These are phyloP conservation scores for Tylopilus subfusipes DNA, from an alignment of 768 basidiomycete genomes.

Conservation along the genomic window DNA sequence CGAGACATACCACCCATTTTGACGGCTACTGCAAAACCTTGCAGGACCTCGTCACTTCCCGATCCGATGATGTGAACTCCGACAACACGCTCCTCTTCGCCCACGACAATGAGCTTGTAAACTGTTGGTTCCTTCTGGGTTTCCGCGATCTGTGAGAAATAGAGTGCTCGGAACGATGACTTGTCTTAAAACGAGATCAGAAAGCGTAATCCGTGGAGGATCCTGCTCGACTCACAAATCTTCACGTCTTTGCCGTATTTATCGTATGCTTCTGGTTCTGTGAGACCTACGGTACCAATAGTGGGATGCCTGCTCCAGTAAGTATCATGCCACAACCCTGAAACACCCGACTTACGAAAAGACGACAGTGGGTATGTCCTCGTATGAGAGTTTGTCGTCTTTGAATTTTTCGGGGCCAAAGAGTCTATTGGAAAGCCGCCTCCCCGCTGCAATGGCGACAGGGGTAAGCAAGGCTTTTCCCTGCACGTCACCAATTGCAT, in stretches of 20 bases:
- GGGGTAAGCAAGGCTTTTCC: conserved; percentile 94
- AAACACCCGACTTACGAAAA: conserved; percentile 70
- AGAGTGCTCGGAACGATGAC: conserved; percentile 76
- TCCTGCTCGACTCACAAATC: conserved; percentile 62
- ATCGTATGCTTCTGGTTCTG: conserved; percentile 84
- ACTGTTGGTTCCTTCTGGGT: conserved; percentile 93
- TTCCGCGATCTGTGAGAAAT: conserved; percentile 88
- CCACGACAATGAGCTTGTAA: conserved; percentile 86
- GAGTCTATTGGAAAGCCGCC: conserved; percentile 82
- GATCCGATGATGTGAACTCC: conserved; percentile 90
- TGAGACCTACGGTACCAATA: conserved; percentile 92
- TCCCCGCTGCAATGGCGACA: conserved; percentile 94
- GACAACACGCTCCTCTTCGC: conserved; percentile 92
- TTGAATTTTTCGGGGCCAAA: conserved; percentile 87
- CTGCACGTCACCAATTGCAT: conserved; percentile 86
- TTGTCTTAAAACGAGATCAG: conserved; percentile 49
- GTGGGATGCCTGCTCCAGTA: conserved; percentile 71
- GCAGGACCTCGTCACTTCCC: conserved; percentile 92
- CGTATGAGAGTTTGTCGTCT: conserved; percentile 82
- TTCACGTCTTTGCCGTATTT: conserved; percentile 89
- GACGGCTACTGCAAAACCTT: conserved; percentile 95
- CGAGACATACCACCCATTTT: conserved; percentile 77
- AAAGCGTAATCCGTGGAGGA: neutral
- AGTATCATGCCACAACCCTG: conserved; percentile 4
- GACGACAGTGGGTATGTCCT: conserved; percentile 91